Evolutionary conservation across 192 early-diverging fungal genomes (phyloP).

Genomic region (Rhizophagus prolifer): DNA sequence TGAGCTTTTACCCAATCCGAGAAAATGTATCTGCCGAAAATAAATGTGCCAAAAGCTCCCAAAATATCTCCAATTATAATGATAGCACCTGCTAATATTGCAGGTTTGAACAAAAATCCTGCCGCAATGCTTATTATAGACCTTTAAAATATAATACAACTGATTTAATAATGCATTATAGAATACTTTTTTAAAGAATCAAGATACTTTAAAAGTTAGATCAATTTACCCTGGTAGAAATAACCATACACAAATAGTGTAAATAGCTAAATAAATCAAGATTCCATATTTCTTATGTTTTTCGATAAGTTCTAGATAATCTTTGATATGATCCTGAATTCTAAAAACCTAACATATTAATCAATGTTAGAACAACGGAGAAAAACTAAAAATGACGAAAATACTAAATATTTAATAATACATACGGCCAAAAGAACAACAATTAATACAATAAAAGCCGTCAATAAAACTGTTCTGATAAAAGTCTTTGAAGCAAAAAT

Average conservation of each 20-base stretch:
- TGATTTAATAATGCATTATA: background rate
- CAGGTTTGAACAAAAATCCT: conserved; percentile 45
- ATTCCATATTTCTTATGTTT: conserved; percentile 25
- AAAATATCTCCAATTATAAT: conserved; percentile 40
- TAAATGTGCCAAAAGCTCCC: conserved; percentile 37
- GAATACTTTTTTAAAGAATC: background rate
- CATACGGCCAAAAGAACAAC: background rate
- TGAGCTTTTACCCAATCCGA: conserved; percentile 45
- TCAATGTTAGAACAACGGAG: background rate
- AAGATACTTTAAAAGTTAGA: background rate
- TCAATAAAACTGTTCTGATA: background rate
- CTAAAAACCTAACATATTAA: conserved; percentile 32
- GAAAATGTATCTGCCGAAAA: conserved; percentile 48
- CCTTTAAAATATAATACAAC: conserved; percentile 27
- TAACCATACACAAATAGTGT: conserved; percentile 19
- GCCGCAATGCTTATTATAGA: conserved; percentile 45
- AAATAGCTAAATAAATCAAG: conserved; percentile 21
- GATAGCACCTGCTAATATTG: conserved; percentile 35
- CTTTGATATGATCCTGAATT: conserved; percentile 47
- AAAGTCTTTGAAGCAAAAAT: background rate
- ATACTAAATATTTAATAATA: background rate
- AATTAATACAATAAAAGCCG: background rate
- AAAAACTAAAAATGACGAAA: background rate
- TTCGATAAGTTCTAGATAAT: conserved; percentile 35
- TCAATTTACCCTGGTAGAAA: conserved; percentile 25